phyloP scores from a whole-genome alignment of 495 filamentous ascomycete genomes.

The Astrocystis sublimbata region DNA sequence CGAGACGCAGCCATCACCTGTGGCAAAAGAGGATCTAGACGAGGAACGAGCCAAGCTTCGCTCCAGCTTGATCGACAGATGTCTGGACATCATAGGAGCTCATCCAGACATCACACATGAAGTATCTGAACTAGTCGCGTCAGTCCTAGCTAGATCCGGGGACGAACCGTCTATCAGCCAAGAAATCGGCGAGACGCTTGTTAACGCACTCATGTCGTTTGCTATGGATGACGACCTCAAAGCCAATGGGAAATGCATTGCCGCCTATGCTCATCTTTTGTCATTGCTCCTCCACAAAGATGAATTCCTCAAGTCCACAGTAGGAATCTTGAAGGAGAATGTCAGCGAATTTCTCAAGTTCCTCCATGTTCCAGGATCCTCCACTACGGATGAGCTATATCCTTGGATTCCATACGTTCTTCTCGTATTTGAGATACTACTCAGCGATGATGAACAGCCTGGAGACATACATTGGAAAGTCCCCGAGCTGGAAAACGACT shows the following conservation, averaged over 20 bases:
- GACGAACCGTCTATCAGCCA: conserved; percentile 56
- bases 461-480: conserved; percentile 69
- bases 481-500: conserved; percentile 59
- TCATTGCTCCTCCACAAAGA: conserved; percentile 83
- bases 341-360: conserved; percentile 75
- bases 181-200: conserved; percentile 79
- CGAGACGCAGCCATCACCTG: conserved; percentile 1
- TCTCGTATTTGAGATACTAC: conserved; percentile 83
- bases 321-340: conserved; percentile 76
- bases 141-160: conserved; percentile 71
- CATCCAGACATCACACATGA: conserved; percentile 91
- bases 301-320: conserved; percentile 74
- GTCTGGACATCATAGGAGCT: conserved; percentile 82
- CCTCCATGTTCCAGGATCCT: conserved; percentile 70
- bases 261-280: conserved; percentile 90
- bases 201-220: conserved; percentile 85
- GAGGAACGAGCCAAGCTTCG: conserved; percentile 70
- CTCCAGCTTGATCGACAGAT: conserved; percentile 80
- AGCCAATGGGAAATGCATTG: conserved; percentile 55
- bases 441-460: conserved; percentile 84
- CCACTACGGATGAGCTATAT: conserved; percentile 68
- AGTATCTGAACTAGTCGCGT: conserved; percentile 79
- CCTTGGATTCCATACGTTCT: conserved; percentile 93
- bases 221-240: conserved; percentile 78
- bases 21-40: conserved; percentile 82